phyloP scores from a whole-genome alignment of 768 basidiomycete genomes.

The Leccinum variicolor region DNA sequence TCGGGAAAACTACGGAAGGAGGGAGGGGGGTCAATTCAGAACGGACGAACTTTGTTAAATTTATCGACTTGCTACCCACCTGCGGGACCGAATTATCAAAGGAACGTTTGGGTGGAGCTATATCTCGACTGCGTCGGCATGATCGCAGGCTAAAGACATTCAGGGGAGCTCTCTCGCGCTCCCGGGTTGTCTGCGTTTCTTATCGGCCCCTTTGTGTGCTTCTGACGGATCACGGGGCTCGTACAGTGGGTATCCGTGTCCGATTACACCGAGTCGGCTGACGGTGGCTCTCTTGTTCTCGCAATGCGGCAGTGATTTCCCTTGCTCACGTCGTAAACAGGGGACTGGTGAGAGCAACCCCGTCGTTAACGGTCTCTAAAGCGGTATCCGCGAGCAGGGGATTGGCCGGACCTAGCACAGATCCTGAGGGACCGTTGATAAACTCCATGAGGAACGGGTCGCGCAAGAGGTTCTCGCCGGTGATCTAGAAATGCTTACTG shows the following conservation, averaged over 20 bases:
- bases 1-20: background rate
- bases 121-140: background rate
- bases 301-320: constrained; percentile 1
- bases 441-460: constrained; percentile 20
- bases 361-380: background rate
- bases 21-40: background rate
- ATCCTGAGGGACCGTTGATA: constrained; percentile 1
- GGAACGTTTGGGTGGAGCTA: background rate
- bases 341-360: constrained; percentile 14
- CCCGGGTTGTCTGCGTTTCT: background rate
- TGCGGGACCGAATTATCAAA: constrained; percentile 4
- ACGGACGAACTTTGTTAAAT: background rate
- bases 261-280: background rate
- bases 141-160: background rate
- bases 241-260: background rate
- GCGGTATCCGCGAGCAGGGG: background rate
- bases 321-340: constrained; percentile 11
- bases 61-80: background rate
- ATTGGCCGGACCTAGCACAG: background rate
- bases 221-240: constrained; percentile 1
- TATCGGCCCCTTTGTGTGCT: background rate
- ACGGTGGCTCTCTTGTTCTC: background rate
- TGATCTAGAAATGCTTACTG: constrained; percentile 30
- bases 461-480: constrained; percentile 13
- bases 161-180: background rate